Base-by-base conservation (phyloP, 75 land plant genomes). In the Cunninghamia lanceolata region DNA sequence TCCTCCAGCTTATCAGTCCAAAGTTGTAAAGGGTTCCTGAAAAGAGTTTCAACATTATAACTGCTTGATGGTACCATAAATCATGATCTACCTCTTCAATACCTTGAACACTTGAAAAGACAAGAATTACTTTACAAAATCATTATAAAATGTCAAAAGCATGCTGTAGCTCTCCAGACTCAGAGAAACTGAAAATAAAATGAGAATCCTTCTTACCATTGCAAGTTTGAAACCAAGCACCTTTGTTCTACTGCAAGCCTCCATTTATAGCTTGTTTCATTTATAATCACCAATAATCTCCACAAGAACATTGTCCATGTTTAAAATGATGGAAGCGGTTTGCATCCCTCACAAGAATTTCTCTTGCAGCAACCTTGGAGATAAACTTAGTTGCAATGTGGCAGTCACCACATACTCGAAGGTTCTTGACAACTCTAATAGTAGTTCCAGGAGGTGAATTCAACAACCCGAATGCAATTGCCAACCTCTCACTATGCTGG, bases 341-440 rank as follows among this genome's bases (percentile, higher is more conserved):
- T 10, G 86, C 86, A 83, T 86, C 87, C 19, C 87, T 36, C 15
- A 81, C 19, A 35, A 86, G 16, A 15, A 86, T 86, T 16, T 86
- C 85, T 82, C 85, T 32, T 83, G 82, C 59, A 83, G 47, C 85
- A 82, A 86, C 83, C 36, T 82, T 83, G 28, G 85, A 83, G 38
- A 86, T 21, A 45, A 86, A 53, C 85, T 86, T 86, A 8, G 85
- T 86, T 14, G 85, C 85, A 45, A 10, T 19, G 46, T 42, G 82
- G 40, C 82, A 43, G 15, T 43, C 21, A 10, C 47, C 46, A 25
- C 30, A 43, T 28, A 79, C 45, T 79, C 82, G 46, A 79, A 79
- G 82, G 28, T 79, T 79, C 47, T 43, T 79, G 21, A 79, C 46
- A 79, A 79, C 21, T 79, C 46, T 38, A 11, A 79, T 79, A 10